Evolutionary conservation across 2,329 filamentous ascomycete species (phyloP).

Genomic region (Aureobasidium sp.): DNA sequence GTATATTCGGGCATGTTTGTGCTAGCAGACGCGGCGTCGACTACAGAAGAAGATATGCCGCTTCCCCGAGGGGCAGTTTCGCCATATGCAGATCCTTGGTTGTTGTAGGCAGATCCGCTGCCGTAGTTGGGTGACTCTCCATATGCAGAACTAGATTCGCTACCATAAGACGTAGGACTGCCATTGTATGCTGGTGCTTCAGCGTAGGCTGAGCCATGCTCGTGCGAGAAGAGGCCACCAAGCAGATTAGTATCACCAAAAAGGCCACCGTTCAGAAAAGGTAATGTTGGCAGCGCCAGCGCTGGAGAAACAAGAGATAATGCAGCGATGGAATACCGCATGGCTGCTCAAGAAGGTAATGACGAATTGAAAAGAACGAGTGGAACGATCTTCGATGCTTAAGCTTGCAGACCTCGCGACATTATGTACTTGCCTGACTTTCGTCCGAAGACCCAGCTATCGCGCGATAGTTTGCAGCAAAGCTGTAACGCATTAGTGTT

Average conservation of each 20-base stretch:
- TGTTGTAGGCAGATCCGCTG: neutral
- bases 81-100: neutral
- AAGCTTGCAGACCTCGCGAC: neutral
- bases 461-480: neutral
- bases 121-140: neutral
- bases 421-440: slow-evolving; percentile 3
- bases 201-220: neutral
- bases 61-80: neutral
- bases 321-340: neutral
- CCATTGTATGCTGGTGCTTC: neutral
- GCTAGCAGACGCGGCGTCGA: neutral
- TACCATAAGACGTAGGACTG: neutral
- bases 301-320: neutral
- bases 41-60: neutral
- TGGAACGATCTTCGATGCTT: neutral
- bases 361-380: neutral
- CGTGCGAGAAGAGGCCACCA: neutral
- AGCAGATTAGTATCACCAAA: neutral
- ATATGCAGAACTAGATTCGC: neutral
- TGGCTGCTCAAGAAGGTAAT: neutral
- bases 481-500: slow-evolving; percentile 13
- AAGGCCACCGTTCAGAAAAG: neutral
- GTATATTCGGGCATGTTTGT: neutral
- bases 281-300: slow-evolving; percentile 1
- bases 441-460: neutral